Evolutionary conservation across 108 stramenopile genomes (phyloP).

Genomic region (Cyclotella distinguenda): DNA sequence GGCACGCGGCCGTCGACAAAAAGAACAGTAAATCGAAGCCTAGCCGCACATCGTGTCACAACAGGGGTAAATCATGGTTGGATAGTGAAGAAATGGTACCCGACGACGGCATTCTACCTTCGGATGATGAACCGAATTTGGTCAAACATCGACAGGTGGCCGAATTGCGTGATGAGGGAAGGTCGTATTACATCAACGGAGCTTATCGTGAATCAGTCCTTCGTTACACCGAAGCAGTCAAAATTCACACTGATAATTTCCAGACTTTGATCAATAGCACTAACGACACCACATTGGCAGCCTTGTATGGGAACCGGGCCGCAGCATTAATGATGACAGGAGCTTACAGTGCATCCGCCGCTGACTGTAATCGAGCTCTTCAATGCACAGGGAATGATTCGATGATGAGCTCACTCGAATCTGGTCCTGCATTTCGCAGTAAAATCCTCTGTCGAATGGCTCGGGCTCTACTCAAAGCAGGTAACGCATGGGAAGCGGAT

Average conservation of each 20-base stretch:
- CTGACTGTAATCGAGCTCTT: slow-evolving; percentile 63
- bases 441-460: slow-evolving; percentile 71
- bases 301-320: slow-evolving; percentile 76
- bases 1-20: not conserved
- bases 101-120: not conserved
- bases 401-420: slow-evolving; percentile 29
- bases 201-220: slow-evolving; percentile 58
- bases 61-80: slow-evolving; percentile 11
- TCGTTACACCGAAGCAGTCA: slow-evolving; percentile 61
- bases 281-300: slow-evolving; percentile 52
- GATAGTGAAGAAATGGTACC: slow-evolving; percentile 1
- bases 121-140: slow-evolving; percentile 13
- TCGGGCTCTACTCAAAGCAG: slow-evolving; percentile 60
- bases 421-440: slow-evolving; percentile 48
- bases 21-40: slow-evolving; percentile 5
- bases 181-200: slow-evolving; percentile 49
- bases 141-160: slow-evolving; percentile 34
- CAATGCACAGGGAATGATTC: slow-evolving; percentile 42
- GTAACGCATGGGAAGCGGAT: slow-evolving; percentile 57
- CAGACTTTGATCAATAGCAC: slow-evolving; percentile 7
- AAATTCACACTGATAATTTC: slow-evolving; percentile 30
- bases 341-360: slow-evolving; percentile 58
- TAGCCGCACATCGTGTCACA: not conserved
- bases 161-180: slow-evolving; percentile 59
- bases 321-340: slow-evolving; percentile 79